These are phyloP conservation scores for Clitopilus passeckerianus DNA, from an alignment of 768 basidiomycete genomes.

Conservation along the genomic window DNA sequence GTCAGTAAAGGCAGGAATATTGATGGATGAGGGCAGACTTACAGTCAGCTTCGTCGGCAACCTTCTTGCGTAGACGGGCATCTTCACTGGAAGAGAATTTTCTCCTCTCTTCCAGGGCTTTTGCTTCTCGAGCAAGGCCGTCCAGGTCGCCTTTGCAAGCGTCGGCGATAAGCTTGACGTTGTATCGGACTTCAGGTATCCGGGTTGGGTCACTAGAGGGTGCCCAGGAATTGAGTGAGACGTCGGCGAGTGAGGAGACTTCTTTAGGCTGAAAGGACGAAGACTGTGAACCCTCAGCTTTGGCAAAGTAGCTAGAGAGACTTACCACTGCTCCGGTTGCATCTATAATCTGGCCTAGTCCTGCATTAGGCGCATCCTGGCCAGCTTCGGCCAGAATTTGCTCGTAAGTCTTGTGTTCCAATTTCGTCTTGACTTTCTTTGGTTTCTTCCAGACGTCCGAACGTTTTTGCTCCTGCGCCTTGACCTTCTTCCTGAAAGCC, in stretches of 20 bases:
- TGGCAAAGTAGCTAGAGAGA: not conserved
- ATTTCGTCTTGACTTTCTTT: slow-evolving; percentile 77
- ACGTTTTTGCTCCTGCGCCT: slow-evolving; percentile 52
- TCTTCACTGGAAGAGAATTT: slow-evolving; percentile 71
- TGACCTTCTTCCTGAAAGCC: slow-evolving; percentile 47
- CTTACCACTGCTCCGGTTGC: slow-evolving; percentile 88
- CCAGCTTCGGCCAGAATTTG: slow-evolving; percentile 89
- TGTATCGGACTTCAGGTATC: slow-evolving; percentile 96
- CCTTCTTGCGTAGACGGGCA: slow-evolving; percentile 56
- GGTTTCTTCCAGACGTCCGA: slow-evolving; percentile 84
- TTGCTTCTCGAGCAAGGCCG: slow-evolving; percentile 87
- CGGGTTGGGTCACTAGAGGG: slow-evolving; percentile 83
- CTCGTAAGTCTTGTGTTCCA: slow-evolving; percentile 97
- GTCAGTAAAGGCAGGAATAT: not conserved
- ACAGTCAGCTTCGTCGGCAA: slow-evolving; percentile 78
- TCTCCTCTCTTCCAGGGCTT: slow-evolving; percentile 74
- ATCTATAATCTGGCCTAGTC: slow-evolving; percentile 88
- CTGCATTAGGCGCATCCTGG: slow-evolving; percentile 43
- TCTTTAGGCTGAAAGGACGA: slow-evolving; percentile 63
- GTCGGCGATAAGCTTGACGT: slow-evolving; percentile 82
- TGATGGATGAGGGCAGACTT: slow-evolving; percentile 19
- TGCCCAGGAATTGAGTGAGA: slow-evolving; percentile 76
- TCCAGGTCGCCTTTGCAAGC: slow-evolving; percentile 81
- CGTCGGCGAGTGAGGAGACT: slow-evolving; percentile 77
- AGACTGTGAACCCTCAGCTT: not conserved